These are phyloP conservation scores for Leishmania major DNA, from an alignment of 208 protist species.

Conservation along the genomic window DNA sequence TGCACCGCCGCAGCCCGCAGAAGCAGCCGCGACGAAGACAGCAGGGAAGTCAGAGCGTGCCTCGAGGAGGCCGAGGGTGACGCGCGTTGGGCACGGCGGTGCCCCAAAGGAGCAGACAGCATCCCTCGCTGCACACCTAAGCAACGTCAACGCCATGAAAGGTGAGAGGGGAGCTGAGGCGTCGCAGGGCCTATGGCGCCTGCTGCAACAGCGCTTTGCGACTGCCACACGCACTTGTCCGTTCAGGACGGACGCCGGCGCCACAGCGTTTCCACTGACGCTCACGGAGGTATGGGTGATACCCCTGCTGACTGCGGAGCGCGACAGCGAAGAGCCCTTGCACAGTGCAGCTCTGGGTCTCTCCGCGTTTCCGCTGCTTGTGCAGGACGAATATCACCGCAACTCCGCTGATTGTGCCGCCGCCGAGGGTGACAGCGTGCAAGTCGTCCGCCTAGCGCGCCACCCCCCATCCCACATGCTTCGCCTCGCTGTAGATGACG, in stretches of 20 bases:
- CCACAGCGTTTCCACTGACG: not conserved
- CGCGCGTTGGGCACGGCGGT: not conserved
- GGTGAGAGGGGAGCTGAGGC: not conserved
- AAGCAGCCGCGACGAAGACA: not conserved
- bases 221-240: constrained; percentile 6
- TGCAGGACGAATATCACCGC: too few relatives aligned
- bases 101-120: not conserved
- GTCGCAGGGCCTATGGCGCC: not conserved
- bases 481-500: not conserved
- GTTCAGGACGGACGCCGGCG: not conserved
- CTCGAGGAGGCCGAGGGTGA: not conserved
- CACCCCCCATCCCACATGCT: constrained; percentile 11
- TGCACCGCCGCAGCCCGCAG: not conserved
- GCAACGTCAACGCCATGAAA: not conserved
- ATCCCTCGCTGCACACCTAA: not conserved
- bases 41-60: not conserved
- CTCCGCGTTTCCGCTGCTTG: not conserved
- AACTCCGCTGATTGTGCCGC: not conserved
- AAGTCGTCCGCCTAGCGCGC: not conserved
- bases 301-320: constrained; percentile 3
- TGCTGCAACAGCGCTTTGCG: constrained; percentile 20
- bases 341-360: not conserved
- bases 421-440: not conserved
- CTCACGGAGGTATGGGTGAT: constrained; percentile 31
- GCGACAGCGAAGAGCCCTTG: not conserved